A percentile compares a stretch with the other conserved stretches of the same genome.
These are phyloP conservation scores for Elsinoe perseae DNA, from an alignment of 2,329 filamentous ascomycete genomes.

Conservation along the genomic window DNA sequence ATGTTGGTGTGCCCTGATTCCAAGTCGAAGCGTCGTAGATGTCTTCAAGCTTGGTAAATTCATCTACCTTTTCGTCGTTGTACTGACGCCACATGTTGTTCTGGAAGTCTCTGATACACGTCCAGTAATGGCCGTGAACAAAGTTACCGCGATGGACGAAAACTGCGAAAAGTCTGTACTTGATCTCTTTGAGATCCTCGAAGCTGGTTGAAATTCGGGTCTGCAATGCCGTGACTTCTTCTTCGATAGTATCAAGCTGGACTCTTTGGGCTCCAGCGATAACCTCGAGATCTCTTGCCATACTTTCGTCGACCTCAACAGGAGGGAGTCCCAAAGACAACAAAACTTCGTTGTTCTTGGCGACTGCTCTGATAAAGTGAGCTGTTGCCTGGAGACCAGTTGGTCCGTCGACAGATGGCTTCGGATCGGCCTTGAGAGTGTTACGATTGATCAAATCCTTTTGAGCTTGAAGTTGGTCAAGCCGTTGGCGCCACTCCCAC, in stretches of 20 bases:
- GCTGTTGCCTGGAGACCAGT: constrained; percentile 28
- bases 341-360: constrained; percentile 33
- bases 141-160: constrained; percentile 75
- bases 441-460: constrained; percentile 23
- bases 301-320: constrained; percentile 36
- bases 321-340: constrained; percentile 29
- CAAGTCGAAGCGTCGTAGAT: constrained; percentile 60
- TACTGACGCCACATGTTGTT: constrained; percentile 81
- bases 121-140: constrained; percentile 79
- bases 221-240: constrained; percentile 41
- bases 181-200: constrained; percentile 53
- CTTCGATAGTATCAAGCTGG: constrained; percentile 37
- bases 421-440: constrained; percentile 4
- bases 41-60: constrained; percentile 51
- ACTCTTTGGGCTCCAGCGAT: constrained; percentile 39
- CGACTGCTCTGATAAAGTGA: constrained; percentile 38
- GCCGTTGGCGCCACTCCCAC: constrained; percentile 65
- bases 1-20: constrained; percentile 68
- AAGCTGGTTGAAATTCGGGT: constrained; percentile 52
- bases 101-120: constrained; percentile 88
- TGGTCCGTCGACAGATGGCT: constrained; percentile 23
- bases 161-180: constrained; percentile 81
- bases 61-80: constrained; percentile 77
- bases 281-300: constrained; percentile 38
- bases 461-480: constrained; percentile 35